These are phyloP conservation scores for Fusarium sacchari DNA, from an alignment of 2,329 filamentous ascomycete genomes.

Conservation along the genomic window DNA sequence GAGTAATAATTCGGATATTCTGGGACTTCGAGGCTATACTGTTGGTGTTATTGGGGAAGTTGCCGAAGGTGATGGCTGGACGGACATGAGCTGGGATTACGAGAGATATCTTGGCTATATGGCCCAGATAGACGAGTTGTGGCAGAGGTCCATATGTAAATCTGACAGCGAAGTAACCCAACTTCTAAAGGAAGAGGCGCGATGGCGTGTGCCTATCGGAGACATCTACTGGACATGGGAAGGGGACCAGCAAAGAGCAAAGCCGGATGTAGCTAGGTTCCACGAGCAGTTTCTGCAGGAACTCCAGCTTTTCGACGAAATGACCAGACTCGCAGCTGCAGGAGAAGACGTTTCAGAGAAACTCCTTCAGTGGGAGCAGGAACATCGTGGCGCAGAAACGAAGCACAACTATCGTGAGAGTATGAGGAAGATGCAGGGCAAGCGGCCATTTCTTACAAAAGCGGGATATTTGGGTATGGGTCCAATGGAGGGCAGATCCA, in stretches of 20 bases:
- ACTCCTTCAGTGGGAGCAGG: not conserved
- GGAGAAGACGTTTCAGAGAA: not conserved
- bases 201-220: not conserved
- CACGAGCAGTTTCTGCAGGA: not conserved
- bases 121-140: not conserved
- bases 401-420: not conserved
- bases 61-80: not conserved
- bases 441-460: not conserved
- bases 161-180: not conserved
- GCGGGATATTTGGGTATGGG: not conserved
- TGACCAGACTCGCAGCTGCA: not conserved
- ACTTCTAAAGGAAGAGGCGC: not conserved
- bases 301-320: not conserved
- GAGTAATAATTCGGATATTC: rapidly evolving
- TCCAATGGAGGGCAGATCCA: rapidly evolving
- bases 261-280: rapidly evolving
- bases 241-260: not conserved
- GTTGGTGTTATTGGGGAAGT: not conserved
- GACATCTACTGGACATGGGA: not conserved
- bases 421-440: not conserved
- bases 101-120: not conserved
- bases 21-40: not conserved
- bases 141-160: not conserved
- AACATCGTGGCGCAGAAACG: rapidly evolving
- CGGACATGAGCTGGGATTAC: not conserved